Percentiles rank a stretch among this genome's conserved stretches.
phyloP scores from a whole-genome alignment of 2,329 filamentous ascomycete species.

The Pestalotiopsis sp. region DNA sequence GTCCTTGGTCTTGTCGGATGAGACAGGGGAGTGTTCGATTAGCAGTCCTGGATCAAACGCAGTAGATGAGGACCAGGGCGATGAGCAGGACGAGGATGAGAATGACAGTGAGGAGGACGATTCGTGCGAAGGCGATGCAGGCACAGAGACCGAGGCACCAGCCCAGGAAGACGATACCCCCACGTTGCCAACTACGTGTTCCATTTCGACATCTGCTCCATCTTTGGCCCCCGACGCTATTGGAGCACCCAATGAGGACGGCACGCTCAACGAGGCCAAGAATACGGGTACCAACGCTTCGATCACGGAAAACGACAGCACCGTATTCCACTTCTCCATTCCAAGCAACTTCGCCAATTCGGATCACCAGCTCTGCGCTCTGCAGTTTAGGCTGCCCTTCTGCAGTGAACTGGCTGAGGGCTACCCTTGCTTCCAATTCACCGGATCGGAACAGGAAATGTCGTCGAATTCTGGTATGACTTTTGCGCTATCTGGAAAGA shows the following conservation, averaged over 20 bases:
- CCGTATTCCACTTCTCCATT: conserved; percentile 25
- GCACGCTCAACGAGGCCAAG: conserved; percentile 14
- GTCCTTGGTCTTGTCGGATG: conserved; percentile 20
- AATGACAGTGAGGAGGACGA: not conserved
- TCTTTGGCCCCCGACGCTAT: conserved; percentile 26
- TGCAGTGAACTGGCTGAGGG: conserved; percentile 27
- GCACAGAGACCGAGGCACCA: not conserved
- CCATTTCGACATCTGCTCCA: conserved; percentile 19
- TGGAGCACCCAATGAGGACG: conserved; percentile 18
- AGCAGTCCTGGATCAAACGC: not conserved
- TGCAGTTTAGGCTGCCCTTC: conserved; percentile 32
- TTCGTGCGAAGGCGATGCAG: not conserved
- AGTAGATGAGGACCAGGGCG: not conserved
- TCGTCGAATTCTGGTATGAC: conserved; percentile 28
- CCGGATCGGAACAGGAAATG: conserved; percentile 30
- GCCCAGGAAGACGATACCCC: not conserved
- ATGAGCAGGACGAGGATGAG: not conserved
- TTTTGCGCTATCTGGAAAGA: conserved; percentile 21
- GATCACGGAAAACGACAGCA: conserved; percentile 23
- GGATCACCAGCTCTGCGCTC: conserved; percentile 22
- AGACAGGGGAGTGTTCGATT: conserved; percentile 18
- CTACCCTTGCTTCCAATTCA: conserved; percentile 33
- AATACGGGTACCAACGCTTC: conserved; percentile 19
- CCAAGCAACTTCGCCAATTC: conserved; percentile 20
- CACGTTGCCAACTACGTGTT: not conserved